Evolutionary conservation across 768 basidiomycete species (phyloP), one percentile per base, ranked within the genome.

Genomic region (Floccularia luteovirens): DNA sequence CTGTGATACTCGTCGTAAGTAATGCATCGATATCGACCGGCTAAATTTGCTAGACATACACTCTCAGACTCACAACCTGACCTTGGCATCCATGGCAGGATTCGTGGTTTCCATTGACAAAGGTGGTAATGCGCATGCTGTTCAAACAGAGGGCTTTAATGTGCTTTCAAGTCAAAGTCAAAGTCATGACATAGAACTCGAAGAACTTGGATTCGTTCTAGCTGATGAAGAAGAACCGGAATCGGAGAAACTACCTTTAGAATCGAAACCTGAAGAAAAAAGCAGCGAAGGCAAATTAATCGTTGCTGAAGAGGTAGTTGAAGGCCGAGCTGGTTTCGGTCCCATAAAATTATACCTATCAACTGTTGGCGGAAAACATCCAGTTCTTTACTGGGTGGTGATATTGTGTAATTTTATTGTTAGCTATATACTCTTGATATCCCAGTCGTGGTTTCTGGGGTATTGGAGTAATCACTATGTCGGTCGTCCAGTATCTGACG

Each of bases 1-100:
- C 93, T 1, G 64, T 94, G 35, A 69, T 97, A 31, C 70, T 98
- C 17, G 91, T 94, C 31, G 77, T 77, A 44, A 40, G 70, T 57
- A 2, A 14, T 37, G 10, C 7, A 10, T 4, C 25, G 10, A 14
- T 22, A 25, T 6, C 21, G 39, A 28, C 27, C 8, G 10, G 10
- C 14, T 8, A 8, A 28, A 28, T 43, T 35, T 25, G 38, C 39
- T 20, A 31, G 12, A 6, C 24, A 12, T n/a, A 8, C 23, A 35
- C 12, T 17, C 6, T 11, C 38, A 72, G 72, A 70, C 69, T 0
- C 69, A 72, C 47, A 70, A 72, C 44, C 66, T 82, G 19, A 69
- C 71, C 2, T 62, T 82, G 56, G 60, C 68, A 19, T 24, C 36
- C 11, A 37, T 37, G 8, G 16, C 21, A 10, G 19, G 19, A 13